Conservation (phyloP, 1,284 basidiomycete species). For the Ustilago nuda region DNA sequence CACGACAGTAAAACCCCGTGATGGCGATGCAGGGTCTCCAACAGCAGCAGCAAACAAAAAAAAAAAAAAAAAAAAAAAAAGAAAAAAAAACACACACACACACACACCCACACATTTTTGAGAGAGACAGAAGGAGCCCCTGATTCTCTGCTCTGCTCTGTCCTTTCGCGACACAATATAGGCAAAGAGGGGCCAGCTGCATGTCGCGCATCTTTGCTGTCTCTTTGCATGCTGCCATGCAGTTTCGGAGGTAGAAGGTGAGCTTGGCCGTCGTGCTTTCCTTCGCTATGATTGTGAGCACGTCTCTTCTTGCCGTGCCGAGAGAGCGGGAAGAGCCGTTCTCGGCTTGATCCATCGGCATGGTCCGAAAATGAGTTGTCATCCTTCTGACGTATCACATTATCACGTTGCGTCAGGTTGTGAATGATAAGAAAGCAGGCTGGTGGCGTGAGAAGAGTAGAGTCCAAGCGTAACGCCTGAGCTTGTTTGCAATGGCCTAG, state of each 20-base stretch:
- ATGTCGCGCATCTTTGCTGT: constrained; percentile 13
- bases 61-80: no score
- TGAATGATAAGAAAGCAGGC: not conserved
- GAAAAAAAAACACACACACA: no score
- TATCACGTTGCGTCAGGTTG: not conserved
- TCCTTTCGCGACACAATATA: not conserved
- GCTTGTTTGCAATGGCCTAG: not conserved
- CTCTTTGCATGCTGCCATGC: constrained; percentile 4
- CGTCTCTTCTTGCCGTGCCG: no score
- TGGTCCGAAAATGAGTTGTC: not conserved
- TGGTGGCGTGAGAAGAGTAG: not conserved
- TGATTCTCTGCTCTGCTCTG: constrained; percentile 14
- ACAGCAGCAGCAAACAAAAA: not conserved
- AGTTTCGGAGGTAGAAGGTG: constrained; percentile 3
- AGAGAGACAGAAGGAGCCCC: constrained; percentile 15
- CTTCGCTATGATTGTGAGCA: no score
- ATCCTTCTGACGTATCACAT: not conserved
- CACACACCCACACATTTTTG: not conserved
- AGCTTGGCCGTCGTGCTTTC: not conserved
- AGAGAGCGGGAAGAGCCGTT: not conserved
- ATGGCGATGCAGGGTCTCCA: constrained; percentile 3
- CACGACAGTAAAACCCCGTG: not conserved
- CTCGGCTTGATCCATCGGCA: not conserved
- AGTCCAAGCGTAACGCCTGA: not conserved
- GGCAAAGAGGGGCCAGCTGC: constrained; percentile 31